Evolutionary conservation across 352 stramenopile genomes (phyloP).

Genomic region (Blastocystis sp.): DNA sequence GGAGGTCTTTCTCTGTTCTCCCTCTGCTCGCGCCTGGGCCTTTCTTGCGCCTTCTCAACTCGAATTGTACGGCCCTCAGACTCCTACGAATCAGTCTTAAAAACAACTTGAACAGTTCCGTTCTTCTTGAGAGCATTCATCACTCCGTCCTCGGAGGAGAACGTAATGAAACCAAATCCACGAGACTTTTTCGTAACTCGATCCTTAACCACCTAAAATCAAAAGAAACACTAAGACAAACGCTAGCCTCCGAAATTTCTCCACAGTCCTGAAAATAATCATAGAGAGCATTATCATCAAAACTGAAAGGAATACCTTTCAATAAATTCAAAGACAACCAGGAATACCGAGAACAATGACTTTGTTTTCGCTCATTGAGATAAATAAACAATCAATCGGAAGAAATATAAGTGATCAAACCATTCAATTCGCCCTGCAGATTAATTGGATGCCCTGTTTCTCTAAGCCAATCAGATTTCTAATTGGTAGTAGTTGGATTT

Average conservation of each 20-base stretch:
- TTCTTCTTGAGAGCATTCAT: conserved; percentile 38
- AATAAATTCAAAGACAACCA: not conserved
- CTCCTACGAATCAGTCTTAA: not conserved
- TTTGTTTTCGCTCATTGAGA: conserved; percentile 41
- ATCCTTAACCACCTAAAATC: not conserved
- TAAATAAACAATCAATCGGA: not conserved
- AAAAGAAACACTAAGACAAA: not conserved
- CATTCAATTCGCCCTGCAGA: not conserved
- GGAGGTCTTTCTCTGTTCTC: conserved; percentile 43
- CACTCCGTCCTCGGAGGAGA: conserved; percentile 20
- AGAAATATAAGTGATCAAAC: not conserved
- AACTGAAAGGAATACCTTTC: conserved; percentile 35
- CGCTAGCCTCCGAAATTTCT: conserved; percentile 1
- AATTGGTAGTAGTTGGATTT: not conserved
- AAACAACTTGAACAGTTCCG: not conserved
- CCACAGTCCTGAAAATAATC: conserved; percentile 53
- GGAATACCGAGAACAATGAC: conserved; percentile 41
- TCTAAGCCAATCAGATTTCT: not conserved
- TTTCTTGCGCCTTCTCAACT: conserved; percentile 7
- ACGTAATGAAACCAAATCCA: conserved; percentile 34
- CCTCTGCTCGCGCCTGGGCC: not conserved
- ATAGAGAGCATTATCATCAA: conserved; percentile 18
- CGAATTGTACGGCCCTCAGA: conserved; percentile 14
- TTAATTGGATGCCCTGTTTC: not conserved
- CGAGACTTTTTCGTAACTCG: not conserved